Conservation (phyloP, 1,284 basidiomycete genomes). For the Xerocomus amazonicus region DNA sequence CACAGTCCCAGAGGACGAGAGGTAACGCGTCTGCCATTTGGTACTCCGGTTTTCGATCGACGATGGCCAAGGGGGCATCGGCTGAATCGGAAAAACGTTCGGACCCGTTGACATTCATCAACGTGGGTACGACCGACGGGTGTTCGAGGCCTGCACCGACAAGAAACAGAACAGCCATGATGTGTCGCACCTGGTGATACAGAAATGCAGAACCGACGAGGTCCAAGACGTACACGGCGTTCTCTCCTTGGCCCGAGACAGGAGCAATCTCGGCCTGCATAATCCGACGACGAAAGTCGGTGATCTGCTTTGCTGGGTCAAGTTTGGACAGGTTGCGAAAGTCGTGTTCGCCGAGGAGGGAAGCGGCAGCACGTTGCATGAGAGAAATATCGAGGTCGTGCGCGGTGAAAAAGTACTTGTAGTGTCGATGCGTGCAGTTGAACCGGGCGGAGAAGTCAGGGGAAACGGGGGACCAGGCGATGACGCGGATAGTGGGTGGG, state of each 20-base stretch:
- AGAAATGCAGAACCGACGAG: slow-evolving; percentile 88
- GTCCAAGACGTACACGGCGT: slow-evolving; percentile 73
- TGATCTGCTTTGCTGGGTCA: slow-evolving; percentile 93
- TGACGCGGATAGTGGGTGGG: slow-evolving; percentile 85
- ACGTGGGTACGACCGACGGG: slow-evolving; percentile 65
- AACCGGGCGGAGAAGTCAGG: slow-evolving; percentile 84
- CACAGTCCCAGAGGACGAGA: slow-evolving; percentile 90
- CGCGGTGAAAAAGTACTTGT: slow-evolving; percentile 93
- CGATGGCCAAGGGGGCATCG: slow-evolving; percentile 42
- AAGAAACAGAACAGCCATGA: slow-evolving; percentile 90
- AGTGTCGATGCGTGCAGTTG: slow-evolving; percentile 85
- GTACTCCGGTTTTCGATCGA: slow-evolving; percentile 82
- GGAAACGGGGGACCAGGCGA: slow-evolving; percentile 93
- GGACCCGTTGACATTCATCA: slow-evolving; percentile 64
- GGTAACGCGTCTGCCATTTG: slow-evolving; percentile 92
- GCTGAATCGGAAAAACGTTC: slow-evolving; percentile 21
- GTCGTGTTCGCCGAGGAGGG: slow-evolving; percentile 88
- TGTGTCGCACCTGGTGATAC: slow-evolving; percentile 97
- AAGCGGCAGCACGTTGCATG: slow-evolving; percentile 76
- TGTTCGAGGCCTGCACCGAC: slow-evolving; percentile 81
- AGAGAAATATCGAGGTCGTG: slow-evolving; percentile 62
- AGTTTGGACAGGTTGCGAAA: slow-evolving; percentile 95
- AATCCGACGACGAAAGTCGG: slow-evolving; percentile 68
- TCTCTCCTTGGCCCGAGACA: slow-evolving; percentile 24
- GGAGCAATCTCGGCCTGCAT: slow-evolving; percentile 59